Conservation (phyloP, 1,139 yeast species). For the Taphrina wiesneri region DNA sequence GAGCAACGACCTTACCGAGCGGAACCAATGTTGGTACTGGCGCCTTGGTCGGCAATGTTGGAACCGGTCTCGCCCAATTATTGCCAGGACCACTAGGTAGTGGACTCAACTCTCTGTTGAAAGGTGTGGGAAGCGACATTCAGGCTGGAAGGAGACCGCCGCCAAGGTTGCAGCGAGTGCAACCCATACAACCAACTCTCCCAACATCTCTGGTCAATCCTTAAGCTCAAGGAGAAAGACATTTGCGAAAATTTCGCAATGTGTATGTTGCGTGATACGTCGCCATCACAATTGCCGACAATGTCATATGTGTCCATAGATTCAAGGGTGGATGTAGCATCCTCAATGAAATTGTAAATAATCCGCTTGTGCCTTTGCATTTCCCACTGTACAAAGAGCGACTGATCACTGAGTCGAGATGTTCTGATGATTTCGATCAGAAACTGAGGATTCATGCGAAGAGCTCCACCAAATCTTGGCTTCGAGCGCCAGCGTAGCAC, state of each 20-base stretch:
- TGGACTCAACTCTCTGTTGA: neutral
- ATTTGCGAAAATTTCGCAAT: too few species aligned
- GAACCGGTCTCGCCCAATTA: neutral
- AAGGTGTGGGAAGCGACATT: conserved; percentile 9
- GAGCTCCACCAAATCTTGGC: conserved; percentile 2
- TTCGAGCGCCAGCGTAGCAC: conserved; percentile 6
- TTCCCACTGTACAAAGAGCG: neutral
- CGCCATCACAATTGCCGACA: too few species aligned
- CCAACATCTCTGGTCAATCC: neutral
- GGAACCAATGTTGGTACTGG: neutral
- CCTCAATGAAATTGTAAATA: too few species aligned
- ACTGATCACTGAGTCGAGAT: too few species aligned
- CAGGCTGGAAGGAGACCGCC: neutral
- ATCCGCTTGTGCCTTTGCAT: too few species aligned
- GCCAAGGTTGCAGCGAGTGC: conserved; percentile 1
- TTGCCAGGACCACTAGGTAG: conserved; percentile 2
- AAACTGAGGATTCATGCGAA: neutral
- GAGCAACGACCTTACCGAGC: neutral
- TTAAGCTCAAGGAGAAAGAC: too few species aligned
- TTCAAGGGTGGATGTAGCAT: too few species aligned
- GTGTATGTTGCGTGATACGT: too few species aligned
- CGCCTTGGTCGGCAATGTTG: neutral
- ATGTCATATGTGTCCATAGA: too few species aligned
- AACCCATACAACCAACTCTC: neutral
- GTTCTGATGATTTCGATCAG: neutral